Conservation (phyloP, 148 eudicot genomes). For the Suaeda aralocaspica region DNA sequence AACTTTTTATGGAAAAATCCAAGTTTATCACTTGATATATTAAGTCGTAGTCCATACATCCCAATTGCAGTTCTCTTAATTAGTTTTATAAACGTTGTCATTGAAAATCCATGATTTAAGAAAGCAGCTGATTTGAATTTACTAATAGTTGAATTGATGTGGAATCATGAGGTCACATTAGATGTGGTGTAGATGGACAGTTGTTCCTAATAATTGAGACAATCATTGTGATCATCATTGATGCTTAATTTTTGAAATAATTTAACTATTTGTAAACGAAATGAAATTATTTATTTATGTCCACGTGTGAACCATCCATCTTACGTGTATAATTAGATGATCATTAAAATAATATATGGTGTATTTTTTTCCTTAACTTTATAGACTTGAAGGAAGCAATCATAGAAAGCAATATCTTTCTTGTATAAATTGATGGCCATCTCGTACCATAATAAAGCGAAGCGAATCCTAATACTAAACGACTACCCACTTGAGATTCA, state of each 20-base stretch:
- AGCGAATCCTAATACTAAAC: too few species aligned
- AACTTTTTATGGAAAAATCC: too few species aligned
- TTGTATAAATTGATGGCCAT: neutral
- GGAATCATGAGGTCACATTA: neutral
- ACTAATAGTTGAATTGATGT: neutral
- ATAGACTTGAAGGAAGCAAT: neutral
- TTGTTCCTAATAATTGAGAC: slow-evolving; percentile 2
- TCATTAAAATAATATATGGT: neutral
- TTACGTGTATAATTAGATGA: neutral
- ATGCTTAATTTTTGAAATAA: neutral
- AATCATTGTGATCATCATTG: too few species aligned
- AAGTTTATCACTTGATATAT: too few species aligned
- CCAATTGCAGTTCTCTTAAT: too few species aligned
- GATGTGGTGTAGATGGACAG: neutral
- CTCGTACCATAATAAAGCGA: too few species aligned
- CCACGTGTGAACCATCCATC: neutral
- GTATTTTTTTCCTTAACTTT: neutral
- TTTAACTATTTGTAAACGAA: neutral
- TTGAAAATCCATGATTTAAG: neutral
- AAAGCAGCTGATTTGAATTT: neutral
- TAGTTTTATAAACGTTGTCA: too few species aligned
- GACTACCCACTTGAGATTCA: too few species aligned
- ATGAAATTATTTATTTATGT: neutral
- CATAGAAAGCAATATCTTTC: neutral
- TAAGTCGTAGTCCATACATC: too few species aligned